Evolutionary conservation across 2,329 filamentous ascomycete species (phyloP).

Genomic region (Ceratocystis papillata): DNA sequence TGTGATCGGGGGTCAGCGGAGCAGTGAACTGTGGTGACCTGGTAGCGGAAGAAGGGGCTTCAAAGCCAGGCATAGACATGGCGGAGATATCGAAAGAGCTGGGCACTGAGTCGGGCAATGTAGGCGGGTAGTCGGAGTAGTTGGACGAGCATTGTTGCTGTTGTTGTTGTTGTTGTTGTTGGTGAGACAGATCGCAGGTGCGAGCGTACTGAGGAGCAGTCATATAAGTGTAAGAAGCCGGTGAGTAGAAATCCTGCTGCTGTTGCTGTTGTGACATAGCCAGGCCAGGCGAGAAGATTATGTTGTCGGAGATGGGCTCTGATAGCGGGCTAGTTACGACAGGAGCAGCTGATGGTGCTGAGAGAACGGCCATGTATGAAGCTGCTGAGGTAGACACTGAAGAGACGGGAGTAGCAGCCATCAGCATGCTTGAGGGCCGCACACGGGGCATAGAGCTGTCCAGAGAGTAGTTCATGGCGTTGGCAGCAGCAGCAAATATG

Average conservation of each 20-base stretch:
- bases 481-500: constrained; percentile 13
- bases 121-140: constrained; percentile 16
- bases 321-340: constrained; percentile 11
- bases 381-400: constrained; percentile 6
- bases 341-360: neutral
- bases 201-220: constrained; percentile 5
- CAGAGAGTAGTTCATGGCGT: constrained; percentile 14
- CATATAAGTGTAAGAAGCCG: constrained; percentile 3
- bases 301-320: constrained; percentile 12
- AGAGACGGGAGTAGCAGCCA: constrained; percentile 4
- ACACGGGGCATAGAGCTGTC: constrained; percentile 12
- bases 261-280: neutral
- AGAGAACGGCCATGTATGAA: constrained; percentile 17
- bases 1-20: constrained; percentile 16
- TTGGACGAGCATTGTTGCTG: neutral
- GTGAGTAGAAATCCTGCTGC: constrained; percentile 11
- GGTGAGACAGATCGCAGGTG: neutral
- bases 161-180: constrained; percentile 17
- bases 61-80: constrained; percentile 16
- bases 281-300: constrained; percentile 21
- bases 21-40: constrained; percentile 16
- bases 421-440: constrained; percentile 19
- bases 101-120: constrained; percentile 15
- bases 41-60: constrained; percentile 5
- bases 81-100: constrained; percentile 17